phyloP scores from a whole-genome alignment of 805 yeast species.

The Hanseniaspora meyeri region DNA sequence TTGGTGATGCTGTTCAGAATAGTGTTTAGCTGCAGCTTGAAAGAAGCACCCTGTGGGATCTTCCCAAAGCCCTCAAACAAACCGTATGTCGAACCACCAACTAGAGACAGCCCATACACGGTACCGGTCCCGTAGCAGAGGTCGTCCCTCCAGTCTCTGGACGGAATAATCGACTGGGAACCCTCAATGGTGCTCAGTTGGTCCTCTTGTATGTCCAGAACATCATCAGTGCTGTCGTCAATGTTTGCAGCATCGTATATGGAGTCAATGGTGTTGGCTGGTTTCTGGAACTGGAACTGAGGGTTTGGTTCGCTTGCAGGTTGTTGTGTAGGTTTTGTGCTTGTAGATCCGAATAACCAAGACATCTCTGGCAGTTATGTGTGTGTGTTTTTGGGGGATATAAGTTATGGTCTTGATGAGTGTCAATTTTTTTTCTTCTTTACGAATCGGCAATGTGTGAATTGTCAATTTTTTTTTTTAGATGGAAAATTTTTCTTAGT shows the following conservation, averaged over 20 bases:
- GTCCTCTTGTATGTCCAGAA: constrained; percentile 79
- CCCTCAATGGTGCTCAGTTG: constrained; percentile 67
- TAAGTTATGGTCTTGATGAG: neutral
- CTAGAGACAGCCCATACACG: constrained; percentile 74
- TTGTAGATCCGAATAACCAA: constrained; percentile 20
- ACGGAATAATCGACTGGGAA: constrained; percentile 78
- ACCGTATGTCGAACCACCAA: constrained; percentile 82
- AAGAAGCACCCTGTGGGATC: constrained; percentile 63
- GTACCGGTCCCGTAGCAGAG: constrained; percentile 96
- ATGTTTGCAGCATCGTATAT: constrained; percentile 89
- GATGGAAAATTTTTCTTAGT: neutral
- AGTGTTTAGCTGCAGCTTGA: constrained; percentile 76
- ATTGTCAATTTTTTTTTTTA: constrained; percentile 6
- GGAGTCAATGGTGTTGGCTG: constrained; percentile 20
- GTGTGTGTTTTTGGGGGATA: neutral
- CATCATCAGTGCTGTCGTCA: constrained; percentile 70
- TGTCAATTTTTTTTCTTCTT: too few relatives aligned
- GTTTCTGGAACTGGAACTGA: constrained; percentile 14
- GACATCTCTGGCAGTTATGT: constrained; percentile 16
- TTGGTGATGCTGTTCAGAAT: constrained; percentile 83
- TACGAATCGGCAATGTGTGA: neutral
- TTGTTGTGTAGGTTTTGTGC: neutral
- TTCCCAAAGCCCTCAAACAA: constrained; percentile 71
- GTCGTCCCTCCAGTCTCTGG: constrained; percentile 97
- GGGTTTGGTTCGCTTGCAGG: constrained; percentile 8